Conservation (phyloP, 139 green algal genomes). For the Pleodorina starrii region DNA sequence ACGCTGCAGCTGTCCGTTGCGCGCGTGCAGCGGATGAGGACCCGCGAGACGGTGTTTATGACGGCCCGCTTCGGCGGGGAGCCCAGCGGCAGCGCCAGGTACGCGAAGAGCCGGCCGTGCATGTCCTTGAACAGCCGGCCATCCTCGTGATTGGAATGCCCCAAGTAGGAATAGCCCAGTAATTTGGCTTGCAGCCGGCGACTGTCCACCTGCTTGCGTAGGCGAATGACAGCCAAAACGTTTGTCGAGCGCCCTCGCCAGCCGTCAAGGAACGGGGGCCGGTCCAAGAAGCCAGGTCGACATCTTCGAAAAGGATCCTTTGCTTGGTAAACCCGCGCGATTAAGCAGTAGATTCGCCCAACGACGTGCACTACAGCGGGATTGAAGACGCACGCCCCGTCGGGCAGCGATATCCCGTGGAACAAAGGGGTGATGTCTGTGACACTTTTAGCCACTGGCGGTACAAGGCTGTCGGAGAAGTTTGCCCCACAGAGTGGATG, state of each 20-base stretch:
- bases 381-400: constrained; percentile 23
- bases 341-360: neutral
- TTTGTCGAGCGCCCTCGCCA: constrained; percentile 21
- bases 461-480: neutral
- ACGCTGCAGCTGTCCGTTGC: neutral
- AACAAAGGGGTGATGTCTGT: neutral
- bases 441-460: neutral
- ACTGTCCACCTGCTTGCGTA: neutral
- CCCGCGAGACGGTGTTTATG: constrained; percentile 17
- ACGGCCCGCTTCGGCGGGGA: neutral
- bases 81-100: constrained; percentile 28
- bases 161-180: neutral
- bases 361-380: neutral
- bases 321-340: constrained; percentile 22
- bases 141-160: constrained; percentile 17
- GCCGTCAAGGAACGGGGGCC: constrained; percentile 3
- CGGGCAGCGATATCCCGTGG: neutral
- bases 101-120: neutral
- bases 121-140: constrained; percentile 33
- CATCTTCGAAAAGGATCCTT: neutral
- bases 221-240: neutral
- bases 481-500: neutral
- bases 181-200: neutral
- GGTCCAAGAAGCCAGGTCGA: neutral
- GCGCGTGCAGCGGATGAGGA: neutral